Conservation (phyloP, 2,329 filamentous ascomycete genomes). For the Thielaviopsis populi region DNA sequence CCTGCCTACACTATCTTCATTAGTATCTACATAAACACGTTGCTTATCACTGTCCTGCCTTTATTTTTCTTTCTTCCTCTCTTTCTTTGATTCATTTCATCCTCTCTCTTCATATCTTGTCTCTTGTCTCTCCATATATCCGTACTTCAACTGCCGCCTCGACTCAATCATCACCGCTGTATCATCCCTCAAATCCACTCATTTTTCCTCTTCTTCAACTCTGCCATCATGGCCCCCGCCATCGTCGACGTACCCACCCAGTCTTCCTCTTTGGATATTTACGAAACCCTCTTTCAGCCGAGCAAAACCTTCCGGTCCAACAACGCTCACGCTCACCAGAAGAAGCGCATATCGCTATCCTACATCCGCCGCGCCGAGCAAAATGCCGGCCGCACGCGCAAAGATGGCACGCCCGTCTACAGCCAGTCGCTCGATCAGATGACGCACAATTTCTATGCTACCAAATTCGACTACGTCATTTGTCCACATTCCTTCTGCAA, state of each 20-base stretch:
- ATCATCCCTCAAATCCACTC: neutral
- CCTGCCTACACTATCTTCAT: neutral
- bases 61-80: neutral
- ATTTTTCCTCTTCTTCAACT: neutral
- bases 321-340: neutral
- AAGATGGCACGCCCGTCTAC: constrained; percentile 11
- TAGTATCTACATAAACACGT: neutral
- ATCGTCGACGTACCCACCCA: neutral
- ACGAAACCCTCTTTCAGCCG: neutral
- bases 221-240: constrained; percentile 2
- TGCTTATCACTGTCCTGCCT: neutral
- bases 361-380: constrained; percentile 8
- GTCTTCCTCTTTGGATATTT: neutral
- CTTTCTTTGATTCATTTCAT: too few species aligned
- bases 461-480: neutral
- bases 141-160: neutral
- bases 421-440: neutral
- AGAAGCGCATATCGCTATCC: constrained; percentile 6
- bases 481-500: neutral
- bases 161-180: neutral
- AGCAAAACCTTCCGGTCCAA: neutral
- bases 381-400: constrained; percentile 5
- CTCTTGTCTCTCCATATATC: neutral
- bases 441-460: neutral
- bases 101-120: too few species aligned